Percentiles rank a stretch among this genome's conserved stretches.
Conservation (phyloP, 2,329 filamentous ascomycete species). For the Aspergillus pseudoterreus region DNA sequence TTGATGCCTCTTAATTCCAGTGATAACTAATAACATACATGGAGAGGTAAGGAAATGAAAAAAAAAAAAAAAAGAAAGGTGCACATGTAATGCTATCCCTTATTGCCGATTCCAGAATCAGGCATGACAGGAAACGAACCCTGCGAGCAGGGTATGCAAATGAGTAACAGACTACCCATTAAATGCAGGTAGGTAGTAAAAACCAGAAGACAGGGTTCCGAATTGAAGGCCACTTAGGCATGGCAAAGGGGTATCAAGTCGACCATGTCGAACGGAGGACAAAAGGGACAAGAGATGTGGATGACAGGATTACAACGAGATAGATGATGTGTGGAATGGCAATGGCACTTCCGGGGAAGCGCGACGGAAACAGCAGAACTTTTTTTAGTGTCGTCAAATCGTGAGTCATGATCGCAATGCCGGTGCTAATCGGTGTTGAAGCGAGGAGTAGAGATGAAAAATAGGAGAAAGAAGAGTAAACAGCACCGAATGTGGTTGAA, state of each 20-base stretch:
- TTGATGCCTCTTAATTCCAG: neutral
- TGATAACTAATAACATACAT: conserved; percentile 1
- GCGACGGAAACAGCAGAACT: conserved; percentile 16
- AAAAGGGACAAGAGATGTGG: neutral
- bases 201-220: neutral
- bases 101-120: conserved; percentile 9
- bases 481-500: neutral
- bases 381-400: conserved; percentile 23
- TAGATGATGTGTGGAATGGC: neutral
- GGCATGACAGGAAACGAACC: neutral
- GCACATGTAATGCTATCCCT: neutral
- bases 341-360: conserved; percentile 6
- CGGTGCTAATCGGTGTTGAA: conserved; percentile 1
- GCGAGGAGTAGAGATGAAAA: neutral
- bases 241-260: conserved; percentile 8
- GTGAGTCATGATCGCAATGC: conserved; percentile 16
- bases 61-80: neutral
- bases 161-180: neutral
- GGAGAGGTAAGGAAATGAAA: neutral
- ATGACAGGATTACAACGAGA: neutral
- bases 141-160: neutral
- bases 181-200: neutral
- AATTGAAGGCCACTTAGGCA: neutral
- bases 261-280: conserved; percentile 5
- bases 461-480: neutral